These are phyloP conservation scores for Xylariaceae sp. DNA, from an alignment of 2,329 filamentous ascomycete genomes.

Conservation along the genomic window DNA sequence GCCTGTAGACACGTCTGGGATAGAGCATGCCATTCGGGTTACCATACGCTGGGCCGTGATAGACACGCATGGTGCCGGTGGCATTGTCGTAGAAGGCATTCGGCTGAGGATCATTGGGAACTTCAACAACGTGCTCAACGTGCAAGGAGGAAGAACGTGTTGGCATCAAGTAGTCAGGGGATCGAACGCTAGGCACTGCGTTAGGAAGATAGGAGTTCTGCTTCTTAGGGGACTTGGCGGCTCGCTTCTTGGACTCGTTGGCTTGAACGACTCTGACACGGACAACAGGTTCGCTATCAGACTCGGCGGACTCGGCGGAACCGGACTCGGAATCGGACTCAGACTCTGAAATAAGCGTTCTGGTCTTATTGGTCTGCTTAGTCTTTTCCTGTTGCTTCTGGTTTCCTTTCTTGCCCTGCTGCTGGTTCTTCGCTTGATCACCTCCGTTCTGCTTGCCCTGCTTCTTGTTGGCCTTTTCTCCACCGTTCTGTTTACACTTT, in stretches of 20 bases:
- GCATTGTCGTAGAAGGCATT: constrained; percentile 57
- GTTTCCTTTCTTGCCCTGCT: constrained; percentile 11
- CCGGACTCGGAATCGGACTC: constrained; percentile 14
- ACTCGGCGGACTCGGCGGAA: constrained; percentile 13
- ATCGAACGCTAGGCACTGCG: constrained; percentile 29
- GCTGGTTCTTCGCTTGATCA: constrained; percentile 5
- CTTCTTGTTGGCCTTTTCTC: constrained; percentile 1
- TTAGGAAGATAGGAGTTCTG: constrained; percentile 6
- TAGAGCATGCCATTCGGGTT: constrained; percentile 47
- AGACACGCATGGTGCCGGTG: constrained; percentile 51
- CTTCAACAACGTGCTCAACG: constrained; percentile 53
- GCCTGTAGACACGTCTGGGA: constrained; percentile 36
- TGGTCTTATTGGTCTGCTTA: no score
- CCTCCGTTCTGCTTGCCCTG: constrained; percentile 6
- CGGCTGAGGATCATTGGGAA: constrained; percentile 49
- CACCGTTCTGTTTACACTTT: constrained; percentile 6
- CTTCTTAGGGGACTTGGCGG: constrained; percentile 4
- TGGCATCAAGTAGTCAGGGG: constrained; percentile 45
- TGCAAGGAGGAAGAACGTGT: constrained; percentile 47
- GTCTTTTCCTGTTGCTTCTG: constrained; percentile 11
- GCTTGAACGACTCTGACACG: constrained; percentile 7
- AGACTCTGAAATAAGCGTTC: constrained; percentile 1
- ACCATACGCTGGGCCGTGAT: constrained; percentile 54
- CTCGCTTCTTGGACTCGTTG: constrained; percentile 9
- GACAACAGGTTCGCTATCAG: constrained; percentile 11